Evolutionary conservation across 2,329 filamentous ascomycete genomes (phyloP).

Genomic region (Aspergillus spinulosporus): DNA sequence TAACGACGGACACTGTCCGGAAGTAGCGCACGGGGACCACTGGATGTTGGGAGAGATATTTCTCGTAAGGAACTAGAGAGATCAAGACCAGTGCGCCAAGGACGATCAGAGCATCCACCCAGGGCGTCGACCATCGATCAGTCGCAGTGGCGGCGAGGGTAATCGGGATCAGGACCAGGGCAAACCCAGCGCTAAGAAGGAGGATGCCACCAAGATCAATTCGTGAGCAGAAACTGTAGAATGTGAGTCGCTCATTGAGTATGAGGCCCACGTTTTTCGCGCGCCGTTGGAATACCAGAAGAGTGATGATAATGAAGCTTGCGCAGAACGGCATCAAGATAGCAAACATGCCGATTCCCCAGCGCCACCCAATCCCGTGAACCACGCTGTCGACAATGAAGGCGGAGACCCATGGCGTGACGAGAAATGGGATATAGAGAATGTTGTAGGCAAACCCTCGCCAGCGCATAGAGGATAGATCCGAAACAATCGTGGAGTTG

Average conservation of each 20-base stretch:
- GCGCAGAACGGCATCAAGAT: constrained; percentile 45
- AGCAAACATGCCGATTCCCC: constrained; percentile 48
- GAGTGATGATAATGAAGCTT: constrained; percentile 38
- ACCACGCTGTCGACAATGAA: constrained; percentile 45
- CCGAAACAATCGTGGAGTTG: constrained; percentile 45
- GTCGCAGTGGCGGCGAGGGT: constrained; percentile 47
- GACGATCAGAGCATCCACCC: constrained; percentile 48
- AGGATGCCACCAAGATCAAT: constrained; percentile 46
- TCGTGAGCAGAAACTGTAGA: constrained; percentile 35
- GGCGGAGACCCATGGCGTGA: constrained; percentile 45
- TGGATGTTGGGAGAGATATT: constrained; percentile 46
- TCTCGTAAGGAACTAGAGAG: constrained; percentile 52
- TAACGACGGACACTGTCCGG: constrained; percentile 44
- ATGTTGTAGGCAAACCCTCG: constrained; percentile 43
- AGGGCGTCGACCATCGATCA: constrained; percentile 48
- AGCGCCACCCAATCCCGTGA: constrained; percentile 46
- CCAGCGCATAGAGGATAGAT: constrained; percentile 45
- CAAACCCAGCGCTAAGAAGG: constrained; percentile 52
- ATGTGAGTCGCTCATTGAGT: constrained; percentile 26
- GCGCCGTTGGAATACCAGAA: constrained; percentile 41
- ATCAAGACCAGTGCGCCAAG: constrained; percentile 46
- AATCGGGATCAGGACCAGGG: constrained; percentile 51
- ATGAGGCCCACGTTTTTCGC: constrained; percentile 32
- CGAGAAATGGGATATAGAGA: constrained; percentile 42
- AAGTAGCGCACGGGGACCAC: constrained; percentile 51